Evolutionary conservation across 495 filamentous ascomycete species (phyloP).

Genomic region (Pseudotulostoma volvatum): DNA sequence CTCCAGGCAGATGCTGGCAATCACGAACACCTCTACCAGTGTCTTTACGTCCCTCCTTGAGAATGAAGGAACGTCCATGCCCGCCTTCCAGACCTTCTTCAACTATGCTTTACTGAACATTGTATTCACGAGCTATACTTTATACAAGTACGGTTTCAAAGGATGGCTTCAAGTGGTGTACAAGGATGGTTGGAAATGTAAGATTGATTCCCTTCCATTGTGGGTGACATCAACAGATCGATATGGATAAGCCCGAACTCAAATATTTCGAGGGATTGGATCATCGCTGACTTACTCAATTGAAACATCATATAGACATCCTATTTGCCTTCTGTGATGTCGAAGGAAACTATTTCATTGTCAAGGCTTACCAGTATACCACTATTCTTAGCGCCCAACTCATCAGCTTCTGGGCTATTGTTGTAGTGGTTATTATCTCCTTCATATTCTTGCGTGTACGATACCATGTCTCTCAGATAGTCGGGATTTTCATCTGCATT

Average conservation of each 20-base stretch:
- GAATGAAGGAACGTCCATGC: constrained; percentile 56
- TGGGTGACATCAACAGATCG: too few species aligned
- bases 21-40: constrained; percentile 79
- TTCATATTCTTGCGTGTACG: constrained; percentile 69
- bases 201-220: too few species aligned
- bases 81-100: constrained; percentile 93
- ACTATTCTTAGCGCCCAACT: constrained; percentile 82
- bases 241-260: too few species aligned
- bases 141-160: constrained; percentile 67
- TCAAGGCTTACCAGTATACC: constrained; percentile 86
- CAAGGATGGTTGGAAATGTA: constrained; percentile 75
- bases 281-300: too few species aligned
- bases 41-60: constrained; percentile 71
- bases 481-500: constrained; percentile 78
- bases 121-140: constrained; percentile 66
- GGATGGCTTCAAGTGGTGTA: constrained; percentile 45
- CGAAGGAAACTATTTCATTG: constrained; percentile 93
- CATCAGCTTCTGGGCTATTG: constrained; percentile 98
- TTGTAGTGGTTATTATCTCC: constrained; percentile 75
- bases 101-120: constrained; percentile 76
- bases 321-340: constrained; percentile 88
- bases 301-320: constrained; percentile 49
- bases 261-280: too few species aligned
- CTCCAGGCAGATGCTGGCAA: constrained; percentile 59
- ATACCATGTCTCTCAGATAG: constrained; percentile 69